phyloP scores from a whole-genome alignment of 2,329 filamentous ascomycete genomes.

The Neurospora crassa region DNA sequence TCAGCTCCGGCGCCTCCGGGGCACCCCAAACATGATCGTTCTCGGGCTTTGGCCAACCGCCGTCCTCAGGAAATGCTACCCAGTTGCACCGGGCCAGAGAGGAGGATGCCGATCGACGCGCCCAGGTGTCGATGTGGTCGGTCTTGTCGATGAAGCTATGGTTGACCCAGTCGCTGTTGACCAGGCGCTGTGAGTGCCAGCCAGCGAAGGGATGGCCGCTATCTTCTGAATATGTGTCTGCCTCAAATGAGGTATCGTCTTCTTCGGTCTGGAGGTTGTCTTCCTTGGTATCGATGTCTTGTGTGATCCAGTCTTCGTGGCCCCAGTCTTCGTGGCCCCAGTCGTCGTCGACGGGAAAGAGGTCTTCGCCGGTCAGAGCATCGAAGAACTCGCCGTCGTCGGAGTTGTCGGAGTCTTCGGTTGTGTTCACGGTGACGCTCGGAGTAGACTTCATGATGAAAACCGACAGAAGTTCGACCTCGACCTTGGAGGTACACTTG shows the following conservation, averaged over 20 bases:
- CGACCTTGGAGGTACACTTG: not conserved
- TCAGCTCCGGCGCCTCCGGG: not conserved
- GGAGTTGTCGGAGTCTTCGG: no score
- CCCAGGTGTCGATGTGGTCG: not conserved
- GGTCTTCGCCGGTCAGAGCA: no score
- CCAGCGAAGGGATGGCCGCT: not conserved
- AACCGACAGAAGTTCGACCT: no score
- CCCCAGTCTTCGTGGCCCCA: no score
- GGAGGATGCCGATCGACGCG: not conserved
- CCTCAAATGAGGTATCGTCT: no score
- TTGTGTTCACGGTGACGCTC: no score
- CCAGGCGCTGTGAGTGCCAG: not conserved
- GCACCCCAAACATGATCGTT: not conserved
- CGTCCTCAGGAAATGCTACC: rapidly evolving
- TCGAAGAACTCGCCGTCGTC: no score
- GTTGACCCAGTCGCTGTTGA: not conserved
- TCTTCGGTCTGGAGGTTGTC: no score
- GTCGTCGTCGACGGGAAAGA: no score
- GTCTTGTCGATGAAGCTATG: not conserved
- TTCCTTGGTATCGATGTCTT: no score
- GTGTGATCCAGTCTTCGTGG: no score
- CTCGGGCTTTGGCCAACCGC: not conserved
- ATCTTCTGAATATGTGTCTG: not conserved
- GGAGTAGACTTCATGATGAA: no score
- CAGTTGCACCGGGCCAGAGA: not conserved